These are phyloP conservation scores for Mycena chlorophos DNA, from an alignment of 768 basidiomycete genomes.

Conservation along the genomic window DNA sequence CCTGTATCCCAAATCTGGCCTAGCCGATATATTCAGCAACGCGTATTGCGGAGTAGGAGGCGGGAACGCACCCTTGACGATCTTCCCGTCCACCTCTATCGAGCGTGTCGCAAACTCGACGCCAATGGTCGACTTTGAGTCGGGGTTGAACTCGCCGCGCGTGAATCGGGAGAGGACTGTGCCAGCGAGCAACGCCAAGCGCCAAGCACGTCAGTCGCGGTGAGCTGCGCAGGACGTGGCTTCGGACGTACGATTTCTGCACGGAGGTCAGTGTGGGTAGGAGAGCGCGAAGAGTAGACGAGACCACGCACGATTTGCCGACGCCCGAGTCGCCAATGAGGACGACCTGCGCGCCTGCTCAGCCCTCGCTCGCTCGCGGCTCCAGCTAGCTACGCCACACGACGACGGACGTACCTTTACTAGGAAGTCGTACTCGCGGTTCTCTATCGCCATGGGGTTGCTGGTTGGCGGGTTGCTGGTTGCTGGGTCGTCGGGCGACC, in stretches of 20 bases:
- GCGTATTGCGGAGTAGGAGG: too few relatives aligned
- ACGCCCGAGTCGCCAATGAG: background rate
- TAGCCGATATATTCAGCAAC: too few relatives aligned
- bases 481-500: too few relatives aligned
- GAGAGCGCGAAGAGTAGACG: background rate
- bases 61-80: too few relatives aligned
- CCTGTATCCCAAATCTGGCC: constrained; percentile 1
- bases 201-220: too few relatives aligned
- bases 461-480: background rate
- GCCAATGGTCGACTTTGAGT: background rate
- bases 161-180: background rate
- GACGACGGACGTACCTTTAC: background rate
- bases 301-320: background rate
- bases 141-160: constrained; percentile 1
- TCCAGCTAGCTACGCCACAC: background rate
- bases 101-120: background rate
- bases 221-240: too few relatives aligned
- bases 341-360: background rate
- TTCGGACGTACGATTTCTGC: constrained; percentile 2
- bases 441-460: background rate
- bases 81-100: background rate
- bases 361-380: background rate
- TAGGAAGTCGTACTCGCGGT: background rate
- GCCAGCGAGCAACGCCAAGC: background rate
- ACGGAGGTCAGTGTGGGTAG: background rate